A percentile compares a stretch with the other conserved stretches of the same genome.
Evolutionary conservation across 768 basidiomycete genomes (phyloP).

Genomic region (Crepidotus variabilis): DNA sequence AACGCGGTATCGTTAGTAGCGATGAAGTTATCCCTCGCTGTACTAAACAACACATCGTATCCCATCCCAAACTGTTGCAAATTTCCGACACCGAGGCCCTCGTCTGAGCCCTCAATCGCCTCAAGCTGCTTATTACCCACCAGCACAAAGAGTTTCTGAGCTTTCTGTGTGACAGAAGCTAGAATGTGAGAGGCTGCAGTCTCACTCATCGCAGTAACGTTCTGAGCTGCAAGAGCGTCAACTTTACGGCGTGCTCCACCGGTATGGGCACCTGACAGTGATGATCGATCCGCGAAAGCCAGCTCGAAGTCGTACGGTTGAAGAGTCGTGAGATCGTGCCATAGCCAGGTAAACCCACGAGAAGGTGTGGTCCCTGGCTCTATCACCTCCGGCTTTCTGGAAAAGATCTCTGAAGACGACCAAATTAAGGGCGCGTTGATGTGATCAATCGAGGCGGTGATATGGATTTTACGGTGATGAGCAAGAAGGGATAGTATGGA

Average conservation of each 20-base stretch:
- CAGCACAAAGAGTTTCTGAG: slow-evolving; percentile 75
- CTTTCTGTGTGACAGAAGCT: slow-evolving; percentile 82
- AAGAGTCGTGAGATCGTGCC: slow-evolving; percentile 91
- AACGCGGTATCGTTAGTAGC: slow-evolving; percentile 86
- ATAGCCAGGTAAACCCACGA: slow-evolving; percentile 71
- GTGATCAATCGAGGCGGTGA: slow-evolving; percentile 86
- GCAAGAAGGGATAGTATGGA: slow-evolving; percentile 71
- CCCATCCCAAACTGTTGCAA: slow-evolving; percentile 53
- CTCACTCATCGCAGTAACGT: slow-evolving; percentile 58
- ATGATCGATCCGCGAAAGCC: slow-evolving; percentile 59
- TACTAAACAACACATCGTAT: slow-evolving; percentile 67
- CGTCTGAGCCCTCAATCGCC: slow-evolving; percentile 41
- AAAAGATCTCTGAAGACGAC: slow-evolving; percentile 60
- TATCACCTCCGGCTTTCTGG: slow-evolving; percentile 41
- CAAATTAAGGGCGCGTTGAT: slow-evolving; percentile 82
- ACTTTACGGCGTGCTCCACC: slow-evolving; percentile 33
- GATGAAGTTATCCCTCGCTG: slow-evolving; percentile 79
- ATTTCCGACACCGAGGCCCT: slow-evolving; percentile 30
- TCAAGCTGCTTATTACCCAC: slow-evolving; percentile 70
- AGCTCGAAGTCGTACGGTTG: slow-evolving; percentile 78
- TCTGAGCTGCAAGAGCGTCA: slow-evolving; percentile 27
- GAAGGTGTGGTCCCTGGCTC: slow-evolving; percentile 11
- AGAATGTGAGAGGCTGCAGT: slow-evolving; percentile 78
- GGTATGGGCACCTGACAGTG: slow-evolving; percentile 49
- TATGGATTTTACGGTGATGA: slow-evolving; percentile 69